Evolutionary conservation across 805 yeast species (phyloP), one percentile per base, ranked within the genome.

Genomic region (Crinitomyces ghanaensis): DNA sequence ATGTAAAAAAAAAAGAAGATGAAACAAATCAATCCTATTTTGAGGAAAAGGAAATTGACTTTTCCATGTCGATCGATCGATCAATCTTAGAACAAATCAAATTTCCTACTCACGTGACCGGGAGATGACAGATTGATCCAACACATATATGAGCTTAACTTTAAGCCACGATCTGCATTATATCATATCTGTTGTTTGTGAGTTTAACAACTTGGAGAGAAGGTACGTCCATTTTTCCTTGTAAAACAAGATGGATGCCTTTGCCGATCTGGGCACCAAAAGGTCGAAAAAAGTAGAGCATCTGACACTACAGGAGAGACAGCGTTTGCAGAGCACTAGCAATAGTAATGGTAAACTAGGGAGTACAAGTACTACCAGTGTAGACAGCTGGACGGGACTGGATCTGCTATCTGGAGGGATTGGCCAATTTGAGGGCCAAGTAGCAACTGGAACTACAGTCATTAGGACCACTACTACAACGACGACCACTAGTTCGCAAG

Each of bases 241-340:
- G n/a, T n/a, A n/a, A n/a, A n/a, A n/a, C n/a, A n/a, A n/a, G n/a
- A 49, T 48, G 53, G 56, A 51, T 41, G 38, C 51, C 30, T 52
- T 51, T 31, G 54, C 56, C 12, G 49, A 48, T 7, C 38, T 53
- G 26, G 36, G 36, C 28, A 14, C 26, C 20, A 37, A 37, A 23
- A 29, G 38, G 23, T 32, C 33, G n/a, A 44, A 39, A 26, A 42
- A 44, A n/a, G 43, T 49, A 25, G 46, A 48, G 24, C 26, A 38
- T 13, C 32, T 48, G 49, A 46, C 59, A 21, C 48, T 56, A 15
- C 50, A 48, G 13, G 59, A 56, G 33, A 49, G 56, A 26, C 49
- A 39, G 31, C 38, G 44, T 30, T 28, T 15, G 19, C 14, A 13
- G 6, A 6, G 15, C 12, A 14, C 7, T 7, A 17, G 28, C 17